A percentile compares a stretch with the other conserved stretches of the same genome.
Conservation (phyloP, 306 rosid species). For the Pyrus bretschneideri region DNA sequence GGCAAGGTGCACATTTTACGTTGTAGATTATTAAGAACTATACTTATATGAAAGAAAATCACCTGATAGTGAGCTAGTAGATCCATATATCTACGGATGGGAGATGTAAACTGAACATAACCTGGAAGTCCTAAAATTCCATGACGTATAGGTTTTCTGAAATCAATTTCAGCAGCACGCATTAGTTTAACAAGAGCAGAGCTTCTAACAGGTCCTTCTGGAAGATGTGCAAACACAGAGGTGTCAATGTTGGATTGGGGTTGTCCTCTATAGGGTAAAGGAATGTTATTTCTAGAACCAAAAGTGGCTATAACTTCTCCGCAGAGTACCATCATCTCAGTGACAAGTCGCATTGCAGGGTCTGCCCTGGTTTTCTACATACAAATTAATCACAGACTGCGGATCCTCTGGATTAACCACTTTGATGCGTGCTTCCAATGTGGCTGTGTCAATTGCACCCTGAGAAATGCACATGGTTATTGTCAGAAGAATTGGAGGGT, state of each 20-base stretch:
- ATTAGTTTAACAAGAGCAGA: conserved; percentile 70
- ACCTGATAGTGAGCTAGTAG: conserved; percentile 97
- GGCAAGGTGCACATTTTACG: background rate
- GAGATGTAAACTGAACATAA: conserved; percentile 96
- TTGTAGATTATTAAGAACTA: conserved; percentile 7
- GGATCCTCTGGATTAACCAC: conserved; percentile 80
- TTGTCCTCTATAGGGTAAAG: conserved; percentile 95
- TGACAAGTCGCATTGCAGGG: conserved; percentile 91
- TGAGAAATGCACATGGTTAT: conserved; percentile 26
- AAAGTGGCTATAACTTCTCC: conserved; percentile 87
- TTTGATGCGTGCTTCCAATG: conserved; percentile 80
- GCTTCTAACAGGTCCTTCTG: conserved; percentile 97
- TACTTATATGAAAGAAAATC: conserved; percentile 6
- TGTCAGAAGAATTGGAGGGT: background rate
- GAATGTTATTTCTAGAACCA: conserved; percentile 72
- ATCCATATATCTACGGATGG: conserved; percentile 95
- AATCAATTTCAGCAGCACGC: conserved; percentile 98
- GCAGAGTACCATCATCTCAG: conserved; percentile 96
- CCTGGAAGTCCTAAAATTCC: conserved; percentile 87
- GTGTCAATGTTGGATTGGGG: conserved; percentile 78
- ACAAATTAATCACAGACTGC: conserved; percentile 71
- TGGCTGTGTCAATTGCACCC: conserved; percentile 83
- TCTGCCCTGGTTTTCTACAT: conserved; percentile 95
- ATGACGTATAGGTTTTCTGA: conserved; percentile 89
- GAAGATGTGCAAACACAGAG: conserved; percentile 83